These are phyloP conservation scores for Coemansia sp. DNA, from an alignment of 192 early-diverging fungal species.

Conservation along the genomic window DNA sequence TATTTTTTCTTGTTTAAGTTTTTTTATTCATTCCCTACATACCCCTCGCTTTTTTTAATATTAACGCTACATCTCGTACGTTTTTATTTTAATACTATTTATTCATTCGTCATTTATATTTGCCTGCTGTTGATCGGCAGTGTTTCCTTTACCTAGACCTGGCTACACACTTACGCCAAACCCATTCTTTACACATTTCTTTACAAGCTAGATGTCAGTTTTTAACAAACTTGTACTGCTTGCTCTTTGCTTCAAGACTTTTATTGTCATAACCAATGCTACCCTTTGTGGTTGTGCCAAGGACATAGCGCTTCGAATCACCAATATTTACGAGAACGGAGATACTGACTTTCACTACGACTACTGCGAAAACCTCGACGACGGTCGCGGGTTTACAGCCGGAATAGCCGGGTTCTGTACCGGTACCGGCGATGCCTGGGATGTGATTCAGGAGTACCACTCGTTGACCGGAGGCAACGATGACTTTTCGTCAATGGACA, in stretches of 20 bases:
- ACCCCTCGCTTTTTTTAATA: no score
- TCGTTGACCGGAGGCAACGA: constrained; percentile 17
- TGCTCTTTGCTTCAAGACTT: not conserved
- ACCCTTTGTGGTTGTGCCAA: constrained; percentile 47
- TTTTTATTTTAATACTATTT: not conserved
- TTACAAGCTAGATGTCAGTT: not conserved
- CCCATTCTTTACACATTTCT: not conserved
- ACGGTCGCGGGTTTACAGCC: constrained; percentile 50
- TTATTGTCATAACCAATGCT: constrained; percentile 8
- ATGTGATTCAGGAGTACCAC: constrained; percentile 26
- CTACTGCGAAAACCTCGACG: constrained; percentile 20
- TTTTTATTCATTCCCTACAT: no score
- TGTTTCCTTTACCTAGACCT: not conserved
- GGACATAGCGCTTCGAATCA: constrained; percentile 45
- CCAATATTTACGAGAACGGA: constrained; percentile 44
- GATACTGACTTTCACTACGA: no score
- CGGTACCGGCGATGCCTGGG: constrained; percentile 27
- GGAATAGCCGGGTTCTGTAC: constrained; percentile 60
- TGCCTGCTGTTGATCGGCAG: not conserved
- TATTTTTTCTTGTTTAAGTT: no score
- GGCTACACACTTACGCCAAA: no score
- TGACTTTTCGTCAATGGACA: constrained; percentile 43
- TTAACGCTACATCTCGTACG: no score
- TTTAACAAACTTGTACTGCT: not conserved
- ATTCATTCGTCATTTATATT: not conserved